phyloP scores from a whole-genome alignment of 257 asterid species.

The Solanum verrucosum region DNA sequence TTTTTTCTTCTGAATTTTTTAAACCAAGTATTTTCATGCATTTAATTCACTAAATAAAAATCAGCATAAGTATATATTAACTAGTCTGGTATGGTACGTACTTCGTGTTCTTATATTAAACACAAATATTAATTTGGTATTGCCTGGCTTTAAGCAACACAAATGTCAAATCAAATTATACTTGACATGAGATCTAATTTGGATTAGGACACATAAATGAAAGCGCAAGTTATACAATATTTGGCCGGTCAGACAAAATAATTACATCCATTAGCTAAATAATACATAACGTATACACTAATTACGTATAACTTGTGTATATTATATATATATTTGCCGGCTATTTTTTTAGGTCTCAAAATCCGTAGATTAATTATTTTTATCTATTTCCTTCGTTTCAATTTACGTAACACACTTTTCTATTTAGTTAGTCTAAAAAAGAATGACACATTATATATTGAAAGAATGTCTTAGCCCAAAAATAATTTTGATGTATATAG shows the following conservation, averaged over 20 bases:
- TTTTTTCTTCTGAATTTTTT: neutral
- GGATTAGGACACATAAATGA: neutral
- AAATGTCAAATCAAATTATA: neutral
- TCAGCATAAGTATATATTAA: neutral
- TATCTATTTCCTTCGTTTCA: neutral
- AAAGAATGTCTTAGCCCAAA: neutral
- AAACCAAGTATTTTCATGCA: neutral
- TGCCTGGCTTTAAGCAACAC: neutral
- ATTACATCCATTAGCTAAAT: neutral
- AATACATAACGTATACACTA: neutral
- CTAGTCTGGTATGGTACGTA: neutral
- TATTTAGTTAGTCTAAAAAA: too few species aligned
- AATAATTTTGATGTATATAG: neutral
- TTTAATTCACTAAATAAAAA: neutral
- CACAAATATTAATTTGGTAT: neutral
- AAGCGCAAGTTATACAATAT: neutral
- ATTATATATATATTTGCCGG: neutral
- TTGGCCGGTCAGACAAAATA: neutral
- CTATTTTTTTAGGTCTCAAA: neutral
- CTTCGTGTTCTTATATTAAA: neutral
- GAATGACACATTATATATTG: neutral
- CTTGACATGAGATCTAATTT: neutral
- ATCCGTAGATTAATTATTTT: neutral
- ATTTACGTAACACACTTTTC: too few species aligned
- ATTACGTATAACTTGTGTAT: neutral